These are phyloP conservation scores for Metroxylon sagu DNA, from an alignment of 176 grass and related monocot genomes.

Conservation along the genomic window DNA sequence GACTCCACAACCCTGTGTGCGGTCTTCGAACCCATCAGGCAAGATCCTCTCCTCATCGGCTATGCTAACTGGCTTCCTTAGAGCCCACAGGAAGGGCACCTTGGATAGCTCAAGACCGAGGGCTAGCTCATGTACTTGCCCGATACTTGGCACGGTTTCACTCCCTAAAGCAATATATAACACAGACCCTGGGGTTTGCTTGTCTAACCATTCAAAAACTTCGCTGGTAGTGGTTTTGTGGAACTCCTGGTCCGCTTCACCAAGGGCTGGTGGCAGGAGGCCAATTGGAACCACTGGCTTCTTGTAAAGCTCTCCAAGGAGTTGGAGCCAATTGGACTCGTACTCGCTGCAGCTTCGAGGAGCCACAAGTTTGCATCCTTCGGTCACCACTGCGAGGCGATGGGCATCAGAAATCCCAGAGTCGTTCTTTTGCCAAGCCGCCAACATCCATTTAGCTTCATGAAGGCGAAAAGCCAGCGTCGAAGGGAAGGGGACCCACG, in stretches of 20 bases:
- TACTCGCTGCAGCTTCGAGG: slow-evolving; percentile 21
- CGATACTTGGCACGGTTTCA: neutral
- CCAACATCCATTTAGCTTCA: neutral
- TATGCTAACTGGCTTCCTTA: slow-evolving; percentile 14
- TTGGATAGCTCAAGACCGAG: slow-evolving; percentile 38
- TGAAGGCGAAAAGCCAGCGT: slow-evolving; percentile 8
- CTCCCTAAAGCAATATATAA: neutral
- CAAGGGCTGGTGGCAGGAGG: neutral
- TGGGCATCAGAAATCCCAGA: slow-evolving; percentile 1
- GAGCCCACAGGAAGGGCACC: slow-evolving; percentile 43
- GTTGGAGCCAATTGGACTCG: slow-evolving; percentile 8
- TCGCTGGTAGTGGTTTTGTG: no score
- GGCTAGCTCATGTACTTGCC: slow-evolving; percentile 14
- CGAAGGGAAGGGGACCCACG: slow-evolving; percentile 21
- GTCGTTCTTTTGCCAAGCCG: neutral
- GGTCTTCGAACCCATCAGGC: slow-evolving; percentile 4
- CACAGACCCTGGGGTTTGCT: neutral
- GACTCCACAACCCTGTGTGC: neutral
- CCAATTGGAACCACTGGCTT: slow-evolving; percentile 29
- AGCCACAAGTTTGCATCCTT: slow-evolving; percentile 7
- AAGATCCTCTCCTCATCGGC: neutral
- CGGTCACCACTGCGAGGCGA: neutral
- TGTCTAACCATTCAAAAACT: slow-evolving; percentile 30
- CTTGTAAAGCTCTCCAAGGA: slow-evolving; percentile 9
- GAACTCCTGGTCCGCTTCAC: neutral